A percentile compares a stretch with the other conserved stretches of the same genome.
phyloP scores from a whole-genome alignment of 805 yeast species.

The Lachancea thermotolerans region DNA sequence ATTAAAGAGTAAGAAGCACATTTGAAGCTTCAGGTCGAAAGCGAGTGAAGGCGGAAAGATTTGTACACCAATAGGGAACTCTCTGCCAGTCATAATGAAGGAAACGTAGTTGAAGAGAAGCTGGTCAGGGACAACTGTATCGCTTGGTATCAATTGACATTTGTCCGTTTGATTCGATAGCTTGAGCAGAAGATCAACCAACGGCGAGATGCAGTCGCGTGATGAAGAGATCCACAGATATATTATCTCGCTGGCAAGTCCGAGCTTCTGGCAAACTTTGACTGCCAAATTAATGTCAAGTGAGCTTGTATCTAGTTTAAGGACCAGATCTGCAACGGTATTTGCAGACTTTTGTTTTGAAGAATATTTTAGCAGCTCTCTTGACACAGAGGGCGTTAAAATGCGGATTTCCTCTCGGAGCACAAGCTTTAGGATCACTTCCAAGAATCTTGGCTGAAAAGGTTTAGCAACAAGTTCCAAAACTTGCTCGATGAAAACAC shows the following conservation, averaged over 20 bases:
- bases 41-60: conserved; percentile 34
- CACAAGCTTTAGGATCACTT: not conserved
- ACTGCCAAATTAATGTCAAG: conserved; percentile 77
- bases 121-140: conserved; percentile 13
- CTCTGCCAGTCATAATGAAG: conserved; percentile 66
- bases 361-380: not conserved
- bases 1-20: conserved; percentile 55
- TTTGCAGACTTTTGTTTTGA: not conserved
- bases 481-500: conserved; percentile 9
- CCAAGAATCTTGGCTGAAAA: not conserved
- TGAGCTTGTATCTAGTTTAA: conserved; percentile 4
- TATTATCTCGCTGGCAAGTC: conserved; percentile 54
- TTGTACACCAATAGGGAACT: conserved; percentile 63
- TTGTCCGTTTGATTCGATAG: conserved; percentile 22
- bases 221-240: conserved; percentile 69
- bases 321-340: not conserved
- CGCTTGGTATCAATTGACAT: conserved; percentile 13
- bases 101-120: conserved; percentile 55
- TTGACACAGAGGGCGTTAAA: not conserved
- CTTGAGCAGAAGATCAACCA: conserved; percentile 46
- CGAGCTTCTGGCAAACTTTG: conserved; percentile 47
- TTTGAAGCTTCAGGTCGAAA: conserved; percentile 39
- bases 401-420: not conserved
- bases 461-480: conserved; percentile 1
- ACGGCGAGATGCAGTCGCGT: conserved; percentile 65